Conservation (phyloP, 2,329 filamentous ascomycete genomes). For the Capronia epimyces region DNA sequence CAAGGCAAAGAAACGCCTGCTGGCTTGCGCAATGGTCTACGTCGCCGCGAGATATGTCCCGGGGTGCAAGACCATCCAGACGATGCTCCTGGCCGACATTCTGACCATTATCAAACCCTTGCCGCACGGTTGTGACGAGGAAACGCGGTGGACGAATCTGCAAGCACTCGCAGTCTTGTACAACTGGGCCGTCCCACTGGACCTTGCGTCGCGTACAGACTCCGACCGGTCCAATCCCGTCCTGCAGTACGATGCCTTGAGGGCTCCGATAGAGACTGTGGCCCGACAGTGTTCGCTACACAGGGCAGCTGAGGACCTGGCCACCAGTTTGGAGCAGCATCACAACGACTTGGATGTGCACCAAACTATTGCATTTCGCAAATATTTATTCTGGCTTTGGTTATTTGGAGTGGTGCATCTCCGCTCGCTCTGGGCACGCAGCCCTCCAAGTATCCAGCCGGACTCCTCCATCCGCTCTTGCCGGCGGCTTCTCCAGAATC, state of each 20-base stretch:
- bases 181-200: conserved; percentile 4
- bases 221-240: neutral
- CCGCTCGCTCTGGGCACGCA: conserved; percentile 5
- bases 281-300: conserved; percentile 3
- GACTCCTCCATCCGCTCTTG: conserved; percentile 3
- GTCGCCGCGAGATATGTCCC: conserved; percentile 10
- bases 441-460: conserved; percentile 2
- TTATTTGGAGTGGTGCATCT: conserved; percentile 4
- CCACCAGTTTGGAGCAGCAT: neutral
- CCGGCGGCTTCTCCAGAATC: conserved; percentile 1
- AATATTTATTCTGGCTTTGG: conserved; percentile 10
- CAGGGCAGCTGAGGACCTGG: conserved; percentile 7
- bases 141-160: conserved; percentile 5
- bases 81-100: conserved; percentile 7
- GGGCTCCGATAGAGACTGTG: conserved; percentile 3
- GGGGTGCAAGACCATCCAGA: conserved; percentile 5
- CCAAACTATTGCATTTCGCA: conserved; percentile 6
- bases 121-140: neutral
- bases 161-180: conserved; percentile 8
- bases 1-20: conserved; percentile 5
- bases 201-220: neutral
- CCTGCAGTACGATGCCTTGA: conserved; percentile 3
- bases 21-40: conserved; percentile 9
- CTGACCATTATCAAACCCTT: conserved; percentile 5
- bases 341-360: neutral